Base-by-base conservation (phyloP, 208 protist genomes). In the Borovskyia barvae region DNA sequence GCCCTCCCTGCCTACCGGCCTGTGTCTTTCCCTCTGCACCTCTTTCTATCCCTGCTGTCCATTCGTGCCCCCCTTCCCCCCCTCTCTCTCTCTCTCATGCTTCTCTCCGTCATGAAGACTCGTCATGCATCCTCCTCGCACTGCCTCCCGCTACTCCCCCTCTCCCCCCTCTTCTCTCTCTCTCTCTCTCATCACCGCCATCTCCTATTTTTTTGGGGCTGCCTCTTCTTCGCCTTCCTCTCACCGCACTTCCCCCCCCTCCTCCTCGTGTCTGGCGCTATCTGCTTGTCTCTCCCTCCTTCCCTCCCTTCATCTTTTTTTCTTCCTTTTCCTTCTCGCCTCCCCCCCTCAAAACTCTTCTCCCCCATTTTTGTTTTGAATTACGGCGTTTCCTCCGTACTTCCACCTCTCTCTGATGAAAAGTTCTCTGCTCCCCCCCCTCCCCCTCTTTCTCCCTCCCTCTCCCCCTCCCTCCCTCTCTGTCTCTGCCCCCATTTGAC, bases 91-190 rank as follows among this genome's bases (percentile, higher is more conserved):
- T 36, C 11, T 35, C 5, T n/a, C n/a, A 47, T 64, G 43, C 26
- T 43, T 64, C 37, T 54, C 20, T 54, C 40, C 54, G 51, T 15
- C 48, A 4, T 41, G 5, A 45, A 12, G 22, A 39, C 5, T 52
- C 5, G 0, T 54, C 43, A 46, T 0, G 1, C 22, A 1, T 33
- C 4, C 12, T 29, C 29, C 17, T 63, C 56, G 17, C 49, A 14
- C 4, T 52, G 3, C 0, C 33, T 17, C 15, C 25, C 25, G 7
- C 26, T 20, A 6, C 33, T 52, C 19, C 49, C 46, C 25, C 32
- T 28, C 3, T 43, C 12, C 51, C 17, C 2, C 24, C 5, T 14
- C 32, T 41, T 66, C 12, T 11, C 12, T 56, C 29, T 8, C 48
- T 60, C 40, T 60, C 17, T 24, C 19, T 60, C 9, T 48, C 37